Evolutionary conservation across 306 rosid genomes (phyloP).

Genomic region (Alnus rubra): DNA sequence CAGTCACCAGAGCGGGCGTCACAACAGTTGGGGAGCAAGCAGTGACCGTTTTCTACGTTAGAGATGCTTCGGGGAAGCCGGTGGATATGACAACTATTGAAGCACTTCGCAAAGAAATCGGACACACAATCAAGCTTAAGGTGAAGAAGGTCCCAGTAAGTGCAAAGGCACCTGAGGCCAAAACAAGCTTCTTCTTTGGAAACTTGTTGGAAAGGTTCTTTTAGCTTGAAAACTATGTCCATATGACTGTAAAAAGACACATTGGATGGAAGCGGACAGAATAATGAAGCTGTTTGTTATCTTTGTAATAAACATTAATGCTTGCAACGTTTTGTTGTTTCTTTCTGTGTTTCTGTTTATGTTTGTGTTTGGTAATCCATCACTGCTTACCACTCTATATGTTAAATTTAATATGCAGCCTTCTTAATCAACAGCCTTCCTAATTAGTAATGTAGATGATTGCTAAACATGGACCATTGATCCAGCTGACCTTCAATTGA

Average conservation of each 20-base stretch:
- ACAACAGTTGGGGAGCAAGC: constrained; percentile 78
- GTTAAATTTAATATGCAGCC: no score
- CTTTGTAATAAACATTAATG: constrained; percentile 35
- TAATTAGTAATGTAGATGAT: no score
- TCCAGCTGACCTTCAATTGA: no score
- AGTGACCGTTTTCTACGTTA: constrained; percentile 73
- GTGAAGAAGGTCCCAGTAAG: constrained; percentile 67
- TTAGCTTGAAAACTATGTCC: constrained; percentile 38
- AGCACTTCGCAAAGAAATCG: constrained; percentile 68
- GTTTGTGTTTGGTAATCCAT: no score
- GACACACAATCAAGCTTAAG: constrained; percentile 61
- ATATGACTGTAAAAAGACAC: constrained; percentile 20
- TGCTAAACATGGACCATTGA: no score
- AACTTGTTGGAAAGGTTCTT: constrained; percentile 70
- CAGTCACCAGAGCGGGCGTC: constrained; percentile 74
- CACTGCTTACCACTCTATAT: no score
- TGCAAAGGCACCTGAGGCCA: constrained; percentile 68
- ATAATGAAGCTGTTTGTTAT: constrained; percentile 43
- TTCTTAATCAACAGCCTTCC: no score
- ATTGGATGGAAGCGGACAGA: constrained; percentile 33
- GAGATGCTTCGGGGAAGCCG: constrained; percentile 74
- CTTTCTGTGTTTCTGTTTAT: no score
- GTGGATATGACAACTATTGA: constrained; percentile 62
- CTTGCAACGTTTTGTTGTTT: not conserved
- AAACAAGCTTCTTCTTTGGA: constrained; percentile 82